Evolutionary conservation across 176 grass and related monocot genomes (phyloP), one percentile per base, ranked within the genome.

Genomic region (Zea luxurians): DNA sequence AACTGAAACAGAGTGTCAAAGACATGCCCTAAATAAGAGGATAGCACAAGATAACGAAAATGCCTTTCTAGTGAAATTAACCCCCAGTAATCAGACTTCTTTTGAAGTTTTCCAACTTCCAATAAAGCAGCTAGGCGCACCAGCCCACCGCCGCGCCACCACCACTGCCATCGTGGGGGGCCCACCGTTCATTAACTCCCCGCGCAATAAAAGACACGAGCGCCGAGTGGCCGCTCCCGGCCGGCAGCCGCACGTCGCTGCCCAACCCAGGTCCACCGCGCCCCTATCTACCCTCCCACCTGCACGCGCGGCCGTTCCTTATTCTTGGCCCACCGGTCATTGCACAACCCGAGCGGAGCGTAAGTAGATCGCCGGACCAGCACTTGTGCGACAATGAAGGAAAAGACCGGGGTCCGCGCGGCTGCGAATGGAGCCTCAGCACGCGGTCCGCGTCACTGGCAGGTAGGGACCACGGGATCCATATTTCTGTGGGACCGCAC

Each of bases 401-500:
- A 2, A 2, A 1, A 15, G 13, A 52, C 62, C 4, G 18, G 69
- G 27, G 6, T 34, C 47, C 0, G 38, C 6, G 0, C 13, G 13
- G 2, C 16, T 4, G 47, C 27, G 2, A 36, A 37, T 16, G 3
- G 3, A 1, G 34, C 3, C 7, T 52, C 48, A 4, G 15, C 47
- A 52, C 47, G 27, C 36, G 10, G 0, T 21, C 13, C 9, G 10
- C 0, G 0, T 10, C 35, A 4, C 15, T 70, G 41, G 52, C 8
- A 2, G 1, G 13, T 35, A 1, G 21, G 40, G 20, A 0, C 41
- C 20, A 4, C 1, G 27, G 27, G 27, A 1, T 27, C 27, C 27
- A 27, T 27, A 27, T 27, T 27, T 27, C 0, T 2, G 0, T 0
- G 36, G 69, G n/a, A 1, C 58, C 37, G 0, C 0, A 2, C 4